A percentile compares a stretch with the other conserved stretches of the same genome.
Evolutionary conservation across 2,329 filamentous ascomycete species (phyloP).

Genomic region (Dothiorella sarmentorum): DNA sequence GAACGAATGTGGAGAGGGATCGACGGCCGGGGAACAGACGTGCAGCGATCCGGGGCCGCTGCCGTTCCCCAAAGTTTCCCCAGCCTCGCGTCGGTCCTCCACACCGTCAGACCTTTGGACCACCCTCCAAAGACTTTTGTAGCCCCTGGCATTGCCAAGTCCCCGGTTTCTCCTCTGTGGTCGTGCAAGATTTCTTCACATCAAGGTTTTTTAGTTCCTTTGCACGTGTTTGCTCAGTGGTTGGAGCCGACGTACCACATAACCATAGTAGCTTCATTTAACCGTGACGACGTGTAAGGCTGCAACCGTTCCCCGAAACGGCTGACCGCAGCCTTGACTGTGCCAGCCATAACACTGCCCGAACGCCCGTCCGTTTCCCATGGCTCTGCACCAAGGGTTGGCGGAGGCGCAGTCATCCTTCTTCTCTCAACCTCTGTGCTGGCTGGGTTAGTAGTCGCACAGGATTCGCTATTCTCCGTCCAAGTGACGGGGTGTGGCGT

Average conservation of each 20-base stretch:
- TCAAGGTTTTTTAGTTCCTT: not conserved
- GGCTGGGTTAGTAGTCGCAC: not conserved
- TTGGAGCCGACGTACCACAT: not conserved
- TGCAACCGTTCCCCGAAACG: not conserved
- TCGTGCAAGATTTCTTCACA: not conserved
- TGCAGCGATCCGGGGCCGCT: not conserved
- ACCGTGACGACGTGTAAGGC: not conserved
- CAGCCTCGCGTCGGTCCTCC: not conserved
- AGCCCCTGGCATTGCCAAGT: not conserved
- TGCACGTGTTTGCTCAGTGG: not conserved
- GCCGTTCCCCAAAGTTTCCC: not conserved
- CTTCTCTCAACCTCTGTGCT: not conserved
- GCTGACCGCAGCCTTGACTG: constrained; percentile 10
- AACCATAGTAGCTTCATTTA: not conserved
- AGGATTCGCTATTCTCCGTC: not conserved
- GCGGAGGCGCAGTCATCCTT: constrained; percentile 8
- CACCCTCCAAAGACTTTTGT: not conserved
- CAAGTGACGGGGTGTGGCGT: not conserved
- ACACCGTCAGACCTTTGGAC: not conserved
- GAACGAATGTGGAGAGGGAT: constrained; percentile 3
- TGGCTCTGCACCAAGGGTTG: not conserved
- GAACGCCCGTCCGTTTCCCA: not conserved
- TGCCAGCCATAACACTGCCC: constrained; percentile 1
- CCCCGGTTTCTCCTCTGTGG: not conserved
- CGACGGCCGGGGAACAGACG: not conserved